Base-by-base conservation (phyloP, 176 grass and related monocot species). In the Oryza rufipogon region DNA sequence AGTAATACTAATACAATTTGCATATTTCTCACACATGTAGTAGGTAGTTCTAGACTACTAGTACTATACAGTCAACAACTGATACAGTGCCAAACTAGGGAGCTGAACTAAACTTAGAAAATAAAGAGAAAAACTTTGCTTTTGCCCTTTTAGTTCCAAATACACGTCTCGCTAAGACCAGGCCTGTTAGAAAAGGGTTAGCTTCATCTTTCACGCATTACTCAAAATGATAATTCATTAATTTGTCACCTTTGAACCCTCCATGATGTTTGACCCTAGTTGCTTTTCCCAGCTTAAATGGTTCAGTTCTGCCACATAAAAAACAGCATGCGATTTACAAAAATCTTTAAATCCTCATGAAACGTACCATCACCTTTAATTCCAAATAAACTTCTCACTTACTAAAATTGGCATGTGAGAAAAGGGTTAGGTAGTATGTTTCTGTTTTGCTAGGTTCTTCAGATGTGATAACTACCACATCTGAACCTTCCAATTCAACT, bases 81-180 rank as follows among this genome's bases (percentile, higher is more conserved):
- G 44, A 71, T 6, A 16, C 17, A 26, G 33, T 64, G 44, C 39
- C 26, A 64, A 77, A 87, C n/a, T 10, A 64, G 26, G 30, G 22
- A 46, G 64, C n/a, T 71, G 28, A 71, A 41, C 11, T 71, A 46
- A 51, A 7, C 28, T 77, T 64, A 48, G 2, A 20, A 82, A 70
- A 71, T 77, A 38, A 12, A 38, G 22, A 71, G 54, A 32, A 34
- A 83, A 79, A 58, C 61, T 6, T 44, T 79, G 52, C 3, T 22
- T 32, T 66, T 66, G 6, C 56, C n/a, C 32, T 44, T 54, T 82
- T 48, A 72, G 64, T 77, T 42, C 23, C 11, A 45, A 54, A 81
- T 28, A 68, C 38, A 42, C 44, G 52, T 73, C 30, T 74, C 80
- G n/a, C 44, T 73, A 30, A 80, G 64, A 80, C 2, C 9, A 64